These are phyloP conservation scores for Coemansia furcata DNA, from an alignment of 192 early-diverging fungal genomes.

Conservation along the genomic window DNA sequence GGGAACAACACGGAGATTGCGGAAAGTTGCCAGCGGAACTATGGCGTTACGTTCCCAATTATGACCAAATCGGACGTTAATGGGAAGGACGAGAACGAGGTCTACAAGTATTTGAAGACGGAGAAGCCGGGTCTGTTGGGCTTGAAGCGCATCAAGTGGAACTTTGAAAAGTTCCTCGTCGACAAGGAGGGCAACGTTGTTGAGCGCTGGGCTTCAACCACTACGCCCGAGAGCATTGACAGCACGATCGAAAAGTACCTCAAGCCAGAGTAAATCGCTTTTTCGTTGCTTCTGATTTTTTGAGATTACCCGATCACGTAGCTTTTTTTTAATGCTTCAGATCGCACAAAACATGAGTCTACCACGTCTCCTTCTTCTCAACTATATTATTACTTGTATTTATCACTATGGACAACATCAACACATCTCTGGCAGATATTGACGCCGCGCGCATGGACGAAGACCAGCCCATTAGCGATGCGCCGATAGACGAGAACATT, in stretches of 20 bases:
- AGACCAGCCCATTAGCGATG: neutral
- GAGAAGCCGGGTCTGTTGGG: constrained; percentile 56
- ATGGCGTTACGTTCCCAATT: constrained; percentile 84
- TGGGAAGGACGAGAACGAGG: constrained; percentile 61
- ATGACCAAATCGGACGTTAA: constrained; percentile 86
- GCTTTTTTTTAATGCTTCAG: neutral
- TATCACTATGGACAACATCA: constrained; percentile 1
- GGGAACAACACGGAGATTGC: constrained; percentile 48
- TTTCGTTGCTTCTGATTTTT: neutral
- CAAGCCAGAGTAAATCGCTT: neutral
- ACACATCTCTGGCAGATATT: neutral
- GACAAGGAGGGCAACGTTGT: constrained; percentile 63
- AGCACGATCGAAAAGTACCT: constrained; percentile 60
- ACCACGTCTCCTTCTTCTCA: neutral
- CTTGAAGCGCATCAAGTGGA: constrained; percentile 71
- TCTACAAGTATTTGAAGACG: constrained; percentile 65
- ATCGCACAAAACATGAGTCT: neutral
- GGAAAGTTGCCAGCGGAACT: constrained; percentile 63
- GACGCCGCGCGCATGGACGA: neutral
- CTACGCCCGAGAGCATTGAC: constrained; percentile 61
- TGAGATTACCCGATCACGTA: neutral
- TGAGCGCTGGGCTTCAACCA: constrained; percentile 63
- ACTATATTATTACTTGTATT: neutral
- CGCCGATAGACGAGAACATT: neutral
- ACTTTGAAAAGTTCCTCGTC: constrained; percentile 84